These are phyloP conservation scores for Colletotrichum chrysophilum DNA, from an alignment of 2,329 filamentous ascomycete genomes.

Conservation along the genomic window DNA sequence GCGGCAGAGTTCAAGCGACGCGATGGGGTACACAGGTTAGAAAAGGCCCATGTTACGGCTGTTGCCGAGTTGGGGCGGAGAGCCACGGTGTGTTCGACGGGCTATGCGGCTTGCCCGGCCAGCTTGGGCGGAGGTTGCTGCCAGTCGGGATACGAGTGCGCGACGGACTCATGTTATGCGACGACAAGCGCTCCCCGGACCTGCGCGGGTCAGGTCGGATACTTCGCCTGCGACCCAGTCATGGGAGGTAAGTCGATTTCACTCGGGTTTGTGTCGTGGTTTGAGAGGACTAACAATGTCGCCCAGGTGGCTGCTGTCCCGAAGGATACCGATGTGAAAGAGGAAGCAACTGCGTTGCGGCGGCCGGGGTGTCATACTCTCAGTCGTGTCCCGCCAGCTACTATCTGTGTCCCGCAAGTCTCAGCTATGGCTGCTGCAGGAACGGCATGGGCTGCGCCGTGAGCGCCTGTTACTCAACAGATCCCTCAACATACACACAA, in stretches of 20 bases:
- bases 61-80: conserved; percentile 7
- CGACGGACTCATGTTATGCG: conserved; percentile 49
- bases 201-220: conserved; percentile 40
- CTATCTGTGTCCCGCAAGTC: conserved; percentile 53
- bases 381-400: conserved; percentile 49
- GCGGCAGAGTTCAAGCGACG: conserved; percentile 32
- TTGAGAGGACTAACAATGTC: background rate
- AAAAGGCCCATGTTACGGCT: conserved; percentile 28
- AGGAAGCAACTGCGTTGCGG: conserved; percentile 45
- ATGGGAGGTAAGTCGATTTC: conserved; percentile 35
- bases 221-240: conserved; percentile 44
- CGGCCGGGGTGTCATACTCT: conserved; percentile 44
- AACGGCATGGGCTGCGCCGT: conserved; percentile 54
- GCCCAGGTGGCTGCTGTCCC: conserved; percentile 49
- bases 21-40: conserved; percentile 35
- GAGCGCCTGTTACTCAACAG: conserved; percentile 52
- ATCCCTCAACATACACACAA: conserved; percentile 48
- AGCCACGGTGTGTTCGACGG: conserved; percentile 27
- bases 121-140: conserved; percentile 53
- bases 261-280: background rate
- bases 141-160: conserved; percentile 53
- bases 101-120: conserved; percentile 38
- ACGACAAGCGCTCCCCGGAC: conserved; percentile 48
- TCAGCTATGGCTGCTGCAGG: conserved; percentile 59
- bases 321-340: conserved; percentile 48